Percentiles rank a stretch among this genome's conserved stretches.
These are phyloP conservation scores for Ophiosphaerella korrae DNA, from an alignment of 2,329 filamentous ascomycete species.

Conservation along the genomic window DNA sequence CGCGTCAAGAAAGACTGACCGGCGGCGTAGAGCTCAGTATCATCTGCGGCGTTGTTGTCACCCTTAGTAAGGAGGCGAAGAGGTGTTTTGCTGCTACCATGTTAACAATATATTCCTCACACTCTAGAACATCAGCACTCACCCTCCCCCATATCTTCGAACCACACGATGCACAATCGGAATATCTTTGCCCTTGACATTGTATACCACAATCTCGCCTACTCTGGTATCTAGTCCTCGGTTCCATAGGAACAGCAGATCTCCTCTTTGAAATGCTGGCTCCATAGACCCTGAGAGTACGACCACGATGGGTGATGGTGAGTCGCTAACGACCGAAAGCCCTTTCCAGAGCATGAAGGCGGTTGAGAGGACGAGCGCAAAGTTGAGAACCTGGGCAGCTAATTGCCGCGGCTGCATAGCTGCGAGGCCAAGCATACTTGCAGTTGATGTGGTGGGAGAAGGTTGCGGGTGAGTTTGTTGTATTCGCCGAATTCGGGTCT, in stretches of 20 bases:
- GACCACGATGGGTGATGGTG: slow-evolving; percentile 72
- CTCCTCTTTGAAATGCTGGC: slow-evolving; percentile 78
- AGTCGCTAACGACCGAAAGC: slow-evolving; percentile 75
- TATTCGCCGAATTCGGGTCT: too few species aligned
- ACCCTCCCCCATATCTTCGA: slow-evolving; percentile 67
- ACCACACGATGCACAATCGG: slow-evolving; percentile 96
- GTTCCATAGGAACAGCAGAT: slow-evolving; percentile 79
- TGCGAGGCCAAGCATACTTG: slow-evolving; percentile 55
- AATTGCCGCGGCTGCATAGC: slow-evolving; percentile 77
- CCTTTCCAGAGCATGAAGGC: slow-evolving; percentile 95
- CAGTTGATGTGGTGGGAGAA: slow-evolving; percentile 8
- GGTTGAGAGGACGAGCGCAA: slow-evolving; percentile 85
- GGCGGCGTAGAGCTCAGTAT: slow-evolving; percentile 85
- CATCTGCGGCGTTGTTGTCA: slow-evolving; percentile 93
- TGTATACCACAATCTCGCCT: slow-evolving; percentile 78
- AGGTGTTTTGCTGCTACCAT: slow-evolving; percentile 49
- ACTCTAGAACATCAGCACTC: slow-evolving; percentile 32
- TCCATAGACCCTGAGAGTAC: slow-evolving; percentile 87
- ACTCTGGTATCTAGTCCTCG: slow-evolving; percentile 66
- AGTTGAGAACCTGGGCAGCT: slow-evolving; percentile 83
- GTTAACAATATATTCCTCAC: slow-evolving; percentile 14
- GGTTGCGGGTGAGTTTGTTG: neutral
- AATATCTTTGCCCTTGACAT: slow-evolving; percentile 91
- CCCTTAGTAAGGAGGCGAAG: slow-evolving; percentile 88
- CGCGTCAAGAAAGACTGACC: slow-evolving; percentile 87